These are phyloP conservation scores for Fusarium sacchari DNA, from an alignment of 2,329 filamentous ascomycete species.

Conservation along the genomic window DNA sequence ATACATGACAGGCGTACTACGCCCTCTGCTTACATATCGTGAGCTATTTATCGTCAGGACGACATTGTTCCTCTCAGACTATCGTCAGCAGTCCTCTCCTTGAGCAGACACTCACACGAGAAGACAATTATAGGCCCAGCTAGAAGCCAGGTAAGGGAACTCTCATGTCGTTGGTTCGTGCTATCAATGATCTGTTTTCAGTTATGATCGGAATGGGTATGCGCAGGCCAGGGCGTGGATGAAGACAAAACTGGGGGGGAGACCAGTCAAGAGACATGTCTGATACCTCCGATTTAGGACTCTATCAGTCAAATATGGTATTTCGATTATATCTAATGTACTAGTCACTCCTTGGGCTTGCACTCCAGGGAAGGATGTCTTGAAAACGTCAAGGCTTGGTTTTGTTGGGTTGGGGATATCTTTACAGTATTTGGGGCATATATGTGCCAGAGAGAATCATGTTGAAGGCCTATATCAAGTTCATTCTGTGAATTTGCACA, in stretches of 20 bases:
- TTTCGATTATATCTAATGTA: rapidly evolving
- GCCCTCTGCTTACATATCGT: rapidly evolving
- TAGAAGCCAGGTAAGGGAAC: too few species aligned
- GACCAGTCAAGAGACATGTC: not conserved
- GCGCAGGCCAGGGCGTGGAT: rapidly evolving
- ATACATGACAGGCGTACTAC: rapidly evolving
- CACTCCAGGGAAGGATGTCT: rapidly evolving
- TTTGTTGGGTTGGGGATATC: not conserved
- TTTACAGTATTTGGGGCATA: rapidly evolving
- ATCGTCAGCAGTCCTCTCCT: too few species aligned
- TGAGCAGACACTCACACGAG: rapidly evolving
- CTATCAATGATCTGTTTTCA: rapidly evolving
- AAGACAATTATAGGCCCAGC: rapidly evolving
- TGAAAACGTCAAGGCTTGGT: rapidly evolving
- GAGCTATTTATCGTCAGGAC: not conserved
- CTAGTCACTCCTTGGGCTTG: rapidly evolving
- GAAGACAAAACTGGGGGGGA: too few species aligned
- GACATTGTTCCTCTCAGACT: too few species aligned
- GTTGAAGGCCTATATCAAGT: rapidly evolving
- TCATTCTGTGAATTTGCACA: rapidly evolving
- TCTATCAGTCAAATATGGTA: rapidly evolving
- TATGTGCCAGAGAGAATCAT: rapidly evolving
- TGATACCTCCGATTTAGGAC: rapidly evolving
- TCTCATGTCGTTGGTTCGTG: not conserved
- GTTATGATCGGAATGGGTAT: rapidly evolving